Conservation (phyloP, 768 basidiomycete species). For the Boletus pseudo-olivaceus region DNA sequence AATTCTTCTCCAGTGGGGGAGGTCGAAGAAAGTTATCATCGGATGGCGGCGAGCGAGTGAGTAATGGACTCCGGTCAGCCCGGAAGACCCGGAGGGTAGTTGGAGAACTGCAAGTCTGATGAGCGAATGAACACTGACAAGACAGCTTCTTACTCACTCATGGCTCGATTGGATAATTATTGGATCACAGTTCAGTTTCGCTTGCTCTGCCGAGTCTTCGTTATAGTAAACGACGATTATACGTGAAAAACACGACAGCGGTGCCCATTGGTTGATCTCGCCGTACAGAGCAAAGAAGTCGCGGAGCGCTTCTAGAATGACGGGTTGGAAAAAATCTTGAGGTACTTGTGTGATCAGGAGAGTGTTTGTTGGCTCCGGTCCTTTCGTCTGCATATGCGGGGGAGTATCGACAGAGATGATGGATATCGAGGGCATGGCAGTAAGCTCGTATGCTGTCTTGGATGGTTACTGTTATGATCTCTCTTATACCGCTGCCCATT, state of each 20-base stretch:
- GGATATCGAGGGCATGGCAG: slow-evolving; percentile 28
- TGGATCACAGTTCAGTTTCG: slow-evolving; percentile 64
- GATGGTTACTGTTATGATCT: not conserved
- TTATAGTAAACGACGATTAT: slow-evolving; percentile 76
- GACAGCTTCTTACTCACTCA: slow-evolving; percentile 40
- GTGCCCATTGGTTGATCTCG: slow-evolving; percentile 86
- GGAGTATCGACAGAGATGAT: slow-evolving; percentile 19
- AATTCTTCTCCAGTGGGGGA: slow-evolving; percentile 85
- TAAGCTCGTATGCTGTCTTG: not conserved
- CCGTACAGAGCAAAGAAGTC: slow-evolving; percentile 78
- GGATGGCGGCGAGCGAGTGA: slow-evolving; percentile 32
- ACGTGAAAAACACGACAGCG: slow-evolving; percentile 74
- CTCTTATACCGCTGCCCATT: slow-evolving; percentile 4
- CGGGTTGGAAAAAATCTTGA: slow-evolving; percentile 69
- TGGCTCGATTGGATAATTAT: slow-evolving; percentile 53
- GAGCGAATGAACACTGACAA: slow-evolving; percentile 4
- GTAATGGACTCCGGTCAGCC: slow-evolving; percentile 66
- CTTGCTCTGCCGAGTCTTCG: slow-evolving; percentile 62
- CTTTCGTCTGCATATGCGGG: not conserved
- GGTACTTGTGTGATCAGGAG: slow-evolving; percentile 79
- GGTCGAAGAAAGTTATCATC: slow-evolving; percentile 51
- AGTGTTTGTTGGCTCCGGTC: slow-evolving; percentile 62
- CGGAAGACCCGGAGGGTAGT: slow-evolving; percentile 66
- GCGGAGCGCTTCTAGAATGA: slow-evolving; percentile 60
- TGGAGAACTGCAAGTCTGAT: slow-evolving; percentile 37